Evolutionary conservation across 31 red algal genomes (phyloP), one percentile per base, ranked within the genome.

Genomic region (Porphyra umbilicalis): DNA sequence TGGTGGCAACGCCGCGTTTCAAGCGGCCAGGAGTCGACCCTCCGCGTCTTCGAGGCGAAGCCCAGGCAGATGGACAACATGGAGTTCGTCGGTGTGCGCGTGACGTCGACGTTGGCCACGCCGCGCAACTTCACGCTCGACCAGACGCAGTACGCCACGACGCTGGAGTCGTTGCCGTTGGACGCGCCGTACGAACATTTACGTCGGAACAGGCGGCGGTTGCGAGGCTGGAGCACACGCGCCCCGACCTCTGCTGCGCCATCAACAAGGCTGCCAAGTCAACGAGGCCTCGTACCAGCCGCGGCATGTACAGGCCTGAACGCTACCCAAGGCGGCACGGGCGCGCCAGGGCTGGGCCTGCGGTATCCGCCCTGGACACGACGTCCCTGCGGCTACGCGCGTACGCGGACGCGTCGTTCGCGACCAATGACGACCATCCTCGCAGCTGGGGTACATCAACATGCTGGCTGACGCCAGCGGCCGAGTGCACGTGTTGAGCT

Each of bases 401-500:
- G 39, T 40, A 40, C 39, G 9, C 11, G 39, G 39, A 40, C n/a
- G n/a, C n/a, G n/a, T n/a, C n/a, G n/a, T n/a, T n/a, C n/a, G n/a
- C n/a, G n/a, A n/a, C n/a, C n/a, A 40, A 40, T 11, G 11, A 40
- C 9, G 78, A 87, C 42, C 35, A 35, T 34, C 75, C 35, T 71
- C 39, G 16, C 85, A 87, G 74, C 9, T 76, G 35, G 85, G 78
- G 9, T 87, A 74, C 37, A 81, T 87, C 39, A 87, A 81, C 10
- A n/a, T 87, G 14, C 37, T 82, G 10, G 34, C 34, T 9, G 85
- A 87, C 31, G 37, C 39, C 6, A 36, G 33, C 33, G 32, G 39
- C 75, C 31, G 40, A 5, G 67, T 10, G 9, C 31, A n/a, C 35
- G 44, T 79, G 39, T 39, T 83, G 25, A 42, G 32, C 36, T n/a